Evolutionary conservation across 257 asterid genomes (phyloP).

Genomic region (Nicotiana obtusifolia): DNA sequence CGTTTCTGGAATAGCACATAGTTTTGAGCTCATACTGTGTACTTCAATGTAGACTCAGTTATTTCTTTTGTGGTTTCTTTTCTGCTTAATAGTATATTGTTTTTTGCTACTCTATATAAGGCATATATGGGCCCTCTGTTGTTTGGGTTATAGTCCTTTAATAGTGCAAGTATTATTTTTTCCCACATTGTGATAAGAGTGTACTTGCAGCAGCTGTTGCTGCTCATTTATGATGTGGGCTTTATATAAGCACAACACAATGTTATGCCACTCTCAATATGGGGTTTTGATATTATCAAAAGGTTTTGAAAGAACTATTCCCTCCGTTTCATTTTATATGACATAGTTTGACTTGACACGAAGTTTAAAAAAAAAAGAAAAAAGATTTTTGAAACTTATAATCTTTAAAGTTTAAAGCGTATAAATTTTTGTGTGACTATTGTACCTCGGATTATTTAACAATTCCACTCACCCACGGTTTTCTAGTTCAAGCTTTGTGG

Average conservation of each 20-base stretch:
- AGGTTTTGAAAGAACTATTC: too few relatives aligned
- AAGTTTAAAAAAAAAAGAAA: too few relatives aligned
- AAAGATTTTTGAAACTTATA: too few relatives aligned
- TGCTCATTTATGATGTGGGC: background rate
- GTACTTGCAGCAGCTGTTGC: background rate
- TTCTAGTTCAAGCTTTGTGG: background rate
- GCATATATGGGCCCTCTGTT: too few relatives aligned
- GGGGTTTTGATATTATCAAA: too few relatives aligned
- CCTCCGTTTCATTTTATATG: too few relatives aligned
- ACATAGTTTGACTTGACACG: too few relatives aligned
- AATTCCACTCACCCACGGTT: too few relatives aligned
- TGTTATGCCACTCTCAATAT: background rate
- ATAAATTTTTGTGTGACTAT: too few relatives aligned
- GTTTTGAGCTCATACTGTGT: background rate
- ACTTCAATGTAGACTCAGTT: background rate
- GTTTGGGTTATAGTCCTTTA: too few relatives aligned
- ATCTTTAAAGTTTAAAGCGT: too few relatives aligned
- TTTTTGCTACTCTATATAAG: background rate
- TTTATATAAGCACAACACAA: background rate
- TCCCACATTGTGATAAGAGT: background rate
- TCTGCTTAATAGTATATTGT: background rate
- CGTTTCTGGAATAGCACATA: background rate
- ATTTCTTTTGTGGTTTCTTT: background rate
- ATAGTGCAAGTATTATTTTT: background rate
- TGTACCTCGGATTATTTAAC: too few relatives aligned